phyloP scores from a whole-genome alignment of 768 basidiomycete species.

The Gymnopilus junonius region DNA sequence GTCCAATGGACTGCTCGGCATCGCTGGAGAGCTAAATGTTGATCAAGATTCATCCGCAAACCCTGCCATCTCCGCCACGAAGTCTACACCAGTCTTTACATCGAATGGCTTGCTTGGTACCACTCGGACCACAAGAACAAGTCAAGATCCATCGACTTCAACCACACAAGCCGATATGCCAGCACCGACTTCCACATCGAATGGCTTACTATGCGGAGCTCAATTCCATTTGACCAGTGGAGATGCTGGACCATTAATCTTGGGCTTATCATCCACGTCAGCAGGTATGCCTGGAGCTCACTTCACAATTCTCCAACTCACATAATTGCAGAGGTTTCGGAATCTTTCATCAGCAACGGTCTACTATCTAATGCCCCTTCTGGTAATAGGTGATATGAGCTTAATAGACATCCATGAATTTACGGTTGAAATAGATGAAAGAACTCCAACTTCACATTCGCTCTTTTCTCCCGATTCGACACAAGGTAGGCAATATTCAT shows the following conservation, averaged over 20 bases:
- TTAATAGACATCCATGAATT: not conserved
- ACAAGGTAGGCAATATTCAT: not conserved
- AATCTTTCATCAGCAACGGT: slow-evolving; percentile 24
- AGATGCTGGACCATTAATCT: not conserved
- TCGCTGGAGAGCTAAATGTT: too few species aligned
- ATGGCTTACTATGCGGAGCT: not conserved
- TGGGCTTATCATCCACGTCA: not conserved
- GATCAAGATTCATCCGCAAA: not conserved
- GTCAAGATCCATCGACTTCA: not conserved
- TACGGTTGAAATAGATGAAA: not conserved
- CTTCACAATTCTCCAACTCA: not conserved
- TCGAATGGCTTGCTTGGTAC: not conserved
- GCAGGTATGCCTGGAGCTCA: not conserved
- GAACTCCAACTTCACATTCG: too few species aligned
- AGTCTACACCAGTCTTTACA: not conserved
- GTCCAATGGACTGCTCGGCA: slow-evolving; percentile 18
- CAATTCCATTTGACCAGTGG: not conserved
- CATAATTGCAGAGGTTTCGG: not conserved
- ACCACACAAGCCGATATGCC: not conserved
- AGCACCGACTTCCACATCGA: not conserved
- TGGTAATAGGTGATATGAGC: not conserved
- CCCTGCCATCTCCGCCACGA: not conserved
- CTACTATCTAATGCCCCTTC: slow-evolving; percentile 10
- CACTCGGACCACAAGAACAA: not conserved
- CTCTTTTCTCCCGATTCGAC: not conserved